These are phyloP conservation scores for Drechslerella stenobrocha DNA, from an alignment of 2,329 filamentous ascomycete genomes.

Conservation along the genomic window DNA sequence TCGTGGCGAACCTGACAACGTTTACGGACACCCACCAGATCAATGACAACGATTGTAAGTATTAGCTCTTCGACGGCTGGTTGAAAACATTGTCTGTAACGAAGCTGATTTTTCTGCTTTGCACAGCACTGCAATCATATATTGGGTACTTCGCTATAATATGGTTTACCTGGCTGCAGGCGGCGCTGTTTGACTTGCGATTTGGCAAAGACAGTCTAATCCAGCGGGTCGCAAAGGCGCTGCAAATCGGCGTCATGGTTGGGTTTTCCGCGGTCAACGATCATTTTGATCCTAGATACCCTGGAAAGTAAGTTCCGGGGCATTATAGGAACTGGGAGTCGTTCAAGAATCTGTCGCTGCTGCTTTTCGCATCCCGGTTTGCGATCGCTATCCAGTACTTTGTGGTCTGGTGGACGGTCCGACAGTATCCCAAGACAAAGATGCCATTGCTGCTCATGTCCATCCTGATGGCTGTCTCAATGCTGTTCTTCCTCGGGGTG, in stretches of 20 bases:
- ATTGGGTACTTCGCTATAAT: slow-evolving; percentile 64
- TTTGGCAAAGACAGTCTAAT: slow-evolving; percentile 68
- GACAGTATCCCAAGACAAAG: slow-evolving; percentile 58
- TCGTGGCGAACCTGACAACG: slow-evolving; percentile 68
- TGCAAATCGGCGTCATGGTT: slow-evolving; percentile 68
- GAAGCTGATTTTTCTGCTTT: slow-evolving; percentile 6
- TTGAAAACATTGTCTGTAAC: not conserved
- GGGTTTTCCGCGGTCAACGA: slow-evolving; percentile 66
- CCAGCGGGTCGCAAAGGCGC: slow-evolving; percentile 63
- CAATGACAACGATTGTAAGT: slow-evolving; percentile 58
- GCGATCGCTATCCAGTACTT: slow-evolving; percentile 62
- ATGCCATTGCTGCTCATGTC: slow-evolving; percentile 53
- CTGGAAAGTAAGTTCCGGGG: slow-evolving; percentile 22
- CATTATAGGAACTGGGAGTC: slow-evolving; percentile 27
- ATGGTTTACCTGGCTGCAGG: slow-evolving; percentile 71
- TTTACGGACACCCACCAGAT: slow-evolving; percentile 64
- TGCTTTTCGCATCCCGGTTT: slow-evolving; percentile 61
- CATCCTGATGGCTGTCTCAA: slow-evolving; percentile 28
- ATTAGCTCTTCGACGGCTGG: not conserved
- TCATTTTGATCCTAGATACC: slow-evolving; percentile 52
- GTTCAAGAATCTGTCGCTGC: slow-evolving; percentile 50
- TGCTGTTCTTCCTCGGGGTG: slow-evolving; percentile 48
- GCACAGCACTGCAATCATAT: slow-evolving; percentile 57
- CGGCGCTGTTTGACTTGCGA: slow-evolving; percentile 67
- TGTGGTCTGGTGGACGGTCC: slow-evolving; percentile 55